phyloP scores from a whole-genome alignment of 2,329 filamentous ascomycete species.

The Xylaria sp. region DNA sequence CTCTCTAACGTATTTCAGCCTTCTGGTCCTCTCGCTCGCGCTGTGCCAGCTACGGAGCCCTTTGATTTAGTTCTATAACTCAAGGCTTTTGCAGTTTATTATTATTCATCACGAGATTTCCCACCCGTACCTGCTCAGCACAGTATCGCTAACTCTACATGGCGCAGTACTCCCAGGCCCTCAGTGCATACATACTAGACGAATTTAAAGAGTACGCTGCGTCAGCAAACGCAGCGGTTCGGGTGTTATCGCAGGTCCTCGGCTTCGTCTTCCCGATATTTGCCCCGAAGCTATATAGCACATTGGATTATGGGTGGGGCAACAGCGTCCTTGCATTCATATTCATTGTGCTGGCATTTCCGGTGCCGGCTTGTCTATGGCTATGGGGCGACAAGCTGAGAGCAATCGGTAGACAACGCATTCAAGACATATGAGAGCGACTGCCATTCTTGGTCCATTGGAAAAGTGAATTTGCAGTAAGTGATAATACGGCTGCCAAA shows the following conservation, averaged over 20 bases:
- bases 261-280: slow-evolving; percentile 68
- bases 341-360: slow-evolving; percentile 39
- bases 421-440: background rate
- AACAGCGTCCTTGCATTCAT: slow-evolving; percentile 56
- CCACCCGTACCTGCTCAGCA: background rate
- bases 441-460: background rate
- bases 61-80: background rate
- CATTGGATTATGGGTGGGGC: slow-evolving; percentile 58
- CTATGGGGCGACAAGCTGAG: slow-evolving; percentile 43
- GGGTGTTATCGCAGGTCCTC: slow-evolving; percentile 62
- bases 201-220: slow-evolving; percentile 26
- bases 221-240: slow-evolving; percentile 60
- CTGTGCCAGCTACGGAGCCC: background rate
- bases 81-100: background rate
- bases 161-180: background rate
- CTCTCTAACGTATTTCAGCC: background rate
- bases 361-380: slow-evolving; percentile 41
- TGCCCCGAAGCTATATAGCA: slow-evolving; percentile 53
- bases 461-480: background rate
- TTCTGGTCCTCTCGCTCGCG: background rate
- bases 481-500: background rate
- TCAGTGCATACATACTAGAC: background rate
- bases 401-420: slow-evolving; percentile 20
- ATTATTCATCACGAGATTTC: background rate
- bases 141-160: background rate